Evolutionary conservation across 768 basidiomycete genomes (phyloP).

Genomic region (Porpolomopsis calyptriformis): DNA sequence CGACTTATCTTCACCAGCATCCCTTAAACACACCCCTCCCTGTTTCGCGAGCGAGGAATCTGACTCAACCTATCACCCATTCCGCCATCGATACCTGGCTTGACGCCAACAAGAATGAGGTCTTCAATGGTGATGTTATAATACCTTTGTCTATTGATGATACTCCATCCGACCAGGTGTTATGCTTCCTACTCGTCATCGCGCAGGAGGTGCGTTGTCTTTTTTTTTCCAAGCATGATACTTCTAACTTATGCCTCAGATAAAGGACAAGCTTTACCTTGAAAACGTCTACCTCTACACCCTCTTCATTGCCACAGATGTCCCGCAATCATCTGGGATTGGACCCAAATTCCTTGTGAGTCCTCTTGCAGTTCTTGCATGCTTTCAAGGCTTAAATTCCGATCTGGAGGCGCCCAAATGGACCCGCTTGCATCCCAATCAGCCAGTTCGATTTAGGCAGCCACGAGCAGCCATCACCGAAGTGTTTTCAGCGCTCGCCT

Average conservation of each 20-base stretch:
- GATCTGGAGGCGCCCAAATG: background rate
- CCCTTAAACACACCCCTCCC: background rate
- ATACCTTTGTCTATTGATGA: background rate
- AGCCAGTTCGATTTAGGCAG: background rate
- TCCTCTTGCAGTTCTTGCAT: background rate
- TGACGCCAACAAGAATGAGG: background rate
- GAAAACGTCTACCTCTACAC: background rate
- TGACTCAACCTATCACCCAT: background rate
- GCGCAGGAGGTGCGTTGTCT: background rate
- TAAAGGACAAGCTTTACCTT: background rate
- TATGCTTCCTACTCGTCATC: background rate
- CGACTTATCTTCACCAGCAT: background rate
- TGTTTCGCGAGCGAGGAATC: background rate
- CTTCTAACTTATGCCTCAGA: background rate
- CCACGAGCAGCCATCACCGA: background rate
- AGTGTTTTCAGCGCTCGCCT: background rate
- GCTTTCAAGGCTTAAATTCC: background rate
- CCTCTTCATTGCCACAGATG: background rate
- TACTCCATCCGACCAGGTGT: background rate
- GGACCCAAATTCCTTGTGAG: background rate
- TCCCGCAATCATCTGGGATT: background rate
- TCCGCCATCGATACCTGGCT: background rate
- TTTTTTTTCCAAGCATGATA: background rate
- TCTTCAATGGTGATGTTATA: background rate
- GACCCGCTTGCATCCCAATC: background rate